phyloP scores from a whole-genome alignment of 108 stramenopile species.

The Cylindrotheca fusiformis region DNA sequence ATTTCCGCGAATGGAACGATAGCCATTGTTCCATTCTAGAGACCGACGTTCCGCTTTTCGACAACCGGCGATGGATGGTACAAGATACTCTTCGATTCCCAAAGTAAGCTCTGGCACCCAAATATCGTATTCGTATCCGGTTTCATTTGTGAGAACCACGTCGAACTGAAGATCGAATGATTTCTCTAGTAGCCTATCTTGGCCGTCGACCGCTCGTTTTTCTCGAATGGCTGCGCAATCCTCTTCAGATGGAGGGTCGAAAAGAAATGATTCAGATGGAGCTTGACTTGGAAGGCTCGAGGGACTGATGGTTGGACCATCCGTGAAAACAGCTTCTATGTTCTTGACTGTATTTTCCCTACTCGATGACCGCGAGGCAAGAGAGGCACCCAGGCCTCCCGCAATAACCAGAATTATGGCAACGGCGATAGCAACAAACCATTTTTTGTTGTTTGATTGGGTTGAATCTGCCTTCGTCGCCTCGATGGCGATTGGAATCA shows the following conservation, averaged over 20 bases:
- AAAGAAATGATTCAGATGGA: not conserved
- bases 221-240: not conserved
- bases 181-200: not conserved
- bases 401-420: too few relatives aligned
- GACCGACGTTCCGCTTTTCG: not conserved
- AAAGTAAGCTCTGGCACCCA: not conserved
- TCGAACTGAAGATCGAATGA: not conserved
- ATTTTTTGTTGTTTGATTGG: too few relatives aligned
- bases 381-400: too few relatives aligned
- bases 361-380: too few relatives aligned
- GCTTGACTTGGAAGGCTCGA: not conserved
- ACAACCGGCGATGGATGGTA: not conserved
- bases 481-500: too few relatives aligned
- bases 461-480: too few relatives aligned
- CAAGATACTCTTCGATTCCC: not conserved
- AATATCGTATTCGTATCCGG: not conserved
- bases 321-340: too few relatives aligned
- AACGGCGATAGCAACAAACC: too few relatives aligned
- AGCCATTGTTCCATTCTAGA: too few relatives aligned
- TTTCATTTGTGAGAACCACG: not conserved
- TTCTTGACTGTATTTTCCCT: too few relatives aligned
- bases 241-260: not conserved
- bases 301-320: too few relatives aligned
- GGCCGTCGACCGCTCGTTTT: not conserved
- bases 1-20: not conserved